These are phyloP conservation scores for Candida tallmaniae DNA, from an alignment of 805 yeast species.

Conservation along the genomic window DNA sequence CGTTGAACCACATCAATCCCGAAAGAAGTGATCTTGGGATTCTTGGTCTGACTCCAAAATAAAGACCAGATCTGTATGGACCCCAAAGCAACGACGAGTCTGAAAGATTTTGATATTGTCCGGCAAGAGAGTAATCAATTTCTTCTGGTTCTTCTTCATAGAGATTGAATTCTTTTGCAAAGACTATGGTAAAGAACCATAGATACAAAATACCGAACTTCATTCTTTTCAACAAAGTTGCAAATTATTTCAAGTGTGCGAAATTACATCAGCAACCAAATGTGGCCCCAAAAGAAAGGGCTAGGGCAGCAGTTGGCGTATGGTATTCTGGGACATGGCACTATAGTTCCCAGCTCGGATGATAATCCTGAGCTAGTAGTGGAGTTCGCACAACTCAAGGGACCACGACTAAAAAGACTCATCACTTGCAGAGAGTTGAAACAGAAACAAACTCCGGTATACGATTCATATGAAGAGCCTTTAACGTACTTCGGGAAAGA, in stretches of 20 bases:
- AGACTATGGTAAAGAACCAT: background rate
- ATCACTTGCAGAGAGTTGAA: background rate
- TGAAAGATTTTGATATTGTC: slow-evolving; percentile 15
- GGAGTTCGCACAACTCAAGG: slow-evolving; percentile 13
- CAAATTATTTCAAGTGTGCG: background rate
- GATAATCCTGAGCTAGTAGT: slow-evolving; percentile 12
- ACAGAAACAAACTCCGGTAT: slow-evolving; percentile 1
- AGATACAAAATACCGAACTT: background rate
- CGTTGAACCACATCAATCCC: slow-evolving; percentile 87
- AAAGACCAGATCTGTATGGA: slow-evolving; percentile 83
- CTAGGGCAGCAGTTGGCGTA: slow-evolving; percentile 37
- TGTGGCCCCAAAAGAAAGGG: slow-evolving; percentile 39
- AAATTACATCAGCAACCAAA: slow-evolving; percentile 3
- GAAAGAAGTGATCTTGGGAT: slow-evolving; percentile 68
- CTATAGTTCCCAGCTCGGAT: slow-evolving; percentile 5
- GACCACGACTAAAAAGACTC: slow-evolving; percentile 1
- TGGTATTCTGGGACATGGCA: slow-evolving; percentile 40
- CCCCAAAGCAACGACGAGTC: slow-evolving; percentile 62
- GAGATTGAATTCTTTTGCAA: slow-evolving; percentile 17
- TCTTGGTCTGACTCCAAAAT: slow-evolving; percentile 82
- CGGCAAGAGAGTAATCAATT: slow-evolving; percentile 12
- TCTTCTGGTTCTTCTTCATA: slow-evolving; percentile 49
- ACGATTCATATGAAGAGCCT: slow-evolving; percentile 1
- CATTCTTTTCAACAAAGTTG: background rate
- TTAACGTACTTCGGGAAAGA: background rate